Base-by-base conservation (phyloP, 2,329 filamentous ascomycete species). In the Trichoderma guizhouense region DNA sequence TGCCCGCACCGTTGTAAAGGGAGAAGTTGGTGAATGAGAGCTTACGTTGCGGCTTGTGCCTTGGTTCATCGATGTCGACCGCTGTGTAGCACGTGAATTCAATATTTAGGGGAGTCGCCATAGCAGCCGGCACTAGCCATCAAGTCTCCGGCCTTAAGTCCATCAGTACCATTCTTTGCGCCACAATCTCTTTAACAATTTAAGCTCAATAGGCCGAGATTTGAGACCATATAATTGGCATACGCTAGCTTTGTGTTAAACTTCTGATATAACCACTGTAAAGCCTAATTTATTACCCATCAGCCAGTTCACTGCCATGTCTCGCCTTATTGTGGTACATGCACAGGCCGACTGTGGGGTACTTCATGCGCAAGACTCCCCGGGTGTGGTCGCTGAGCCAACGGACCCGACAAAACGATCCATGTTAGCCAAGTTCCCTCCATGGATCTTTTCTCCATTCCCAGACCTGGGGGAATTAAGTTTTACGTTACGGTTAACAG, bases 11-110 rank as follows among this genome's bases (percentile, higher is more conserved):
- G 12, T 47, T 28, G 21, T 51, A 7, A 34, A 36, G 28, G 55
- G 30, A 28, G 57, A 47, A 12, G 11, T 39, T 51, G n/a, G 28
- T 68, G 36, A 32, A 26, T 14, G 26, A 24, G 26, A 69, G 66
- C 66, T 61, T 60, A 69, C 66, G 66, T 69, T 60, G 66, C 55
- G 53, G 28, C 55, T 28, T 34, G 39, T 21, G 64, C 43, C 63
- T 60, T 21, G 57, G 28, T 34, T 60, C n/a, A 11, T 60, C 30
- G n/a, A 36, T 55, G 6, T 66, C 43, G n/a, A 34, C 55, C 53
- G 55, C 66, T 30, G 18, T 18, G 55, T 5, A n/a, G 66, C 66
- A 62, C 39, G 67, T 69, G 67, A 18, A 60, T 36, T 21, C 43
- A 5, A 12, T 6, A 30, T 34, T 60, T 60, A 60, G 57, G 57